Percentiles rank a stretch among this genome's conserved stretches.
Evolutionary conservation across 371 early-diverging fungal species (phyloP).

Genomic region (Syncephalastrum sp.): DNA sequence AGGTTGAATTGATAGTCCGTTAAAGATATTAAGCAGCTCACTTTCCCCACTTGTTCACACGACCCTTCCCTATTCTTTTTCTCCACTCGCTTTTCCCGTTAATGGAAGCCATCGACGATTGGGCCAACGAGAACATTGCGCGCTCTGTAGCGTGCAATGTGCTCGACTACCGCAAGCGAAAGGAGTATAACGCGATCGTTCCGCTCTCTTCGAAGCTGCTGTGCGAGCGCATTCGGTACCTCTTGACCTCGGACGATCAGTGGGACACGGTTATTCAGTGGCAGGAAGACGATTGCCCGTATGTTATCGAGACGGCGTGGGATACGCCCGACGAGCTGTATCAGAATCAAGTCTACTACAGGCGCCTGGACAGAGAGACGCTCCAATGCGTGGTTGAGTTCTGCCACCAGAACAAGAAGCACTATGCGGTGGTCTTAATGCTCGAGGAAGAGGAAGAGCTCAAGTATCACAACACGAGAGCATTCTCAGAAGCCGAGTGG

Average conservation of each 20-base stretch:
- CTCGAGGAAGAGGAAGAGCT: constrained; percentile 33
- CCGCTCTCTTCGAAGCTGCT: constrained; percentile 33
- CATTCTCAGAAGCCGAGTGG: constrained; percentile 39
- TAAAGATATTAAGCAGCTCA: no score
- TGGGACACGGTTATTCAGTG: constrained; percentile 39
- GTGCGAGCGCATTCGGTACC: constrained; percentile 35
- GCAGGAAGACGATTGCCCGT: constrained; percentile 39
- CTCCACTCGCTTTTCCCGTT: constrained; percentile 5
- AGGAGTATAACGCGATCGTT: constrained; percentile 27
- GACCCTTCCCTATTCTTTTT: constrained; percentile 9
- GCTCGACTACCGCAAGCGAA: constrained; percentile 36
- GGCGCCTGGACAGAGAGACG: constrained; percentile 44
- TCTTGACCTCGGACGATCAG: constrained; percentile 18
- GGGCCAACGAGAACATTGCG: constrained; percentile 48
- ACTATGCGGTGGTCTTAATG: constrained; percentile 34
- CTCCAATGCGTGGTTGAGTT: constrained; percentile 41
- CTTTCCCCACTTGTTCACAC: not conserved
- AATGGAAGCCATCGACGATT: constrained; percentile 56
- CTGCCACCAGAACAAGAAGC: constrained; percentile 21
- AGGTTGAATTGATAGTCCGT: no score
- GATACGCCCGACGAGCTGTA: constrained; percentile 21
- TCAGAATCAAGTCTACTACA: constrained; percentile 42
- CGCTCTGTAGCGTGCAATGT: constrained; percentile 46
- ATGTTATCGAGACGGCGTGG: constrained; percentile 35
- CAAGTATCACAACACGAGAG: constrained; percentile 48